A percentile compares a stretch with the other conserved stretches of the same genome.
Evolutionary conservation across 2,329 filamentous ascomycete species (phyloP).

Genomic region (Dactylellina sp.): DNA sequence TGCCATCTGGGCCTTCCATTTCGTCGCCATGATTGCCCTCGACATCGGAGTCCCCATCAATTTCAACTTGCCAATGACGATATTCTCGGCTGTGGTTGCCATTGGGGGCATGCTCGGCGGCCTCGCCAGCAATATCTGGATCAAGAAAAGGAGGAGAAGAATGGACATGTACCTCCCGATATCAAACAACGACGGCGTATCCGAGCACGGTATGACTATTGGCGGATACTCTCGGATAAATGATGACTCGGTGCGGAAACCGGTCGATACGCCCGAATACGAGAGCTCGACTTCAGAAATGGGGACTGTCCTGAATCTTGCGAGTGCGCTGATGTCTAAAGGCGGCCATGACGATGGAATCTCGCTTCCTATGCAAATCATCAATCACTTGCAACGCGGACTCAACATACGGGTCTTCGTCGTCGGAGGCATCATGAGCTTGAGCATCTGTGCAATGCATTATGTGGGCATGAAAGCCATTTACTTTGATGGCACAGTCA

Average conservation of each 20-base stretch:
- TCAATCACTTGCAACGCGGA: conserved; percentile 29
- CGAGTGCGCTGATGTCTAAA: conserved; percentile 37
- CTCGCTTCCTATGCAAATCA: conserved; percentile 10
- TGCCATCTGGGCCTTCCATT: conserved; percentile 56
- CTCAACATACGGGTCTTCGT: conserved; percentile 35
- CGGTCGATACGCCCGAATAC: conserved; percentile 50
- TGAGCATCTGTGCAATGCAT: conserved; percentile 53
- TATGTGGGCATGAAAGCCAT: conserved; percentile 55
- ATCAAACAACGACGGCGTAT: conserved; percentile 34
- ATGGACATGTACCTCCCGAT: conserved; percentile 50
- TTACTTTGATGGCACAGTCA: conserved; percentile 39
- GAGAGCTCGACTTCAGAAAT: conserved; percentile 50
- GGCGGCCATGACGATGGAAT: conserved; percentile 30
- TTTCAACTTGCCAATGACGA: conserved; percentile 52
- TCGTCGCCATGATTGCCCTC: conserved; percentile 55
- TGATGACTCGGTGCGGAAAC: conserved; percentile 18
- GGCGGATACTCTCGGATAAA: conserved; percentile 17
- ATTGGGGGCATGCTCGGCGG: conserved; percentile 39
- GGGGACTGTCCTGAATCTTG: conserved; percentile 40
- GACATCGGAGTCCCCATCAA: conserved; percentile 51
- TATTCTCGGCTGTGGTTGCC: conserved; percentile 53
- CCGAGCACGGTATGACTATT: conserved; percentile 38
- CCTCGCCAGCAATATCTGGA: conserved; percentile 54
- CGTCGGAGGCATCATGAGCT: conserved; percentile 43
- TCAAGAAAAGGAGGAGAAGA: conserved; percentile 40